phyloP scores from a whole-genome alignment of 495 filamentous ascomycete species.

The Trichoderma orchidacearum region DNA sequence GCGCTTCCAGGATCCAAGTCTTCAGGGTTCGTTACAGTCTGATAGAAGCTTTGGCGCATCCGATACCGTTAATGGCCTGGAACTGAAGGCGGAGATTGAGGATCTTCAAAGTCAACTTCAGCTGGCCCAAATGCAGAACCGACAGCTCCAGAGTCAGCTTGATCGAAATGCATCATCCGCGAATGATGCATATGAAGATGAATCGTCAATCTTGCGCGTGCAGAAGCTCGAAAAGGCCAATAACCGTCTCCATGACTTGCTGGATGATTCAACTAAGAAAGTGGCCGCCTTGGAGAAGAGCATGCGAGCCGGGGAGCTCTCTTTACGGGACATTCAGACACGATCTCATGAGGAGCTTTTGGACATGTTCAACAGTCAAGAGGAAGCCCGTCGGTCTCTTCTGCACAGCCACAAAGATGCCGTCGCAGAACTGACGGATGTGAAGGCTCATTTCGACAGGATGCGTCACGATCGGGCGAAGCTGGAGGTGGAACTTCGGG shows the following conservation, averaged over 20 bases:
- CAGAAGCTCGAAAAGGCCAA: slow-evolving; percentile 91
- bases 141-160: slow-evolving; percentile 82
- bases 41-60: slow-evolving; percentile 84
- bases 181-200: slow-evolving; percentile 48
- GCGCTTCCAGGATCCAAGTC: slow-evolving; percentile 52
- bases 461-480: slow-evolving; percentile 64
- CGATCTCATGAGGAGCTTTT: slow-evolving; percentile 92
- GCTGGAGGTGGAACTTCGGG: slow-evolving; percentile 81
- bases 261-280: slow-evolving; percentile 90
- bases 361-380: slow-evolving; percentile 86
- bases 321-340: slow-evolving; percentile 81
- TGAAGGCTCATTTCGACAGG: slow-evolving; percentile 76
- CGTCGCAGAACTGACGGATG: slow-evolving; percentile 68
- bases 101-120: slow-evolving; percentile 91
- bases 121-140: slow-evolving; percentile 90
- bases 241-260: slow-evolving; percentile 80
- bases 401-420: slow-evolving; percentile 76
- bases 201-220: slow-evolving; percentile 71
- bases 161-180: slow-evolving; percentile 42
- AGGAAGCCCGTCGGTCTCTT: slow-evolving; percentile 70
- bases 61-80: slow-evolving; percentile 79
- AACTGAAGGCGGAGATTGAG: slow-evolving; percentile 81
- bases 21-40: slow-evolving; percentile 67
- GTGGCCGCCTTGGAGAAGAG: slow-evolving; percentile 81
- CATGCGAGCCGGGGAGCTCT: slow-evolving; percentile 77